A percentile compares a stretch with the other conserved stretches of the same genome.
Evolutionary conservation across 2,329 filamentous ascomycete genomes (phyloP).

Genomic region (Hirsutella rhossiliensis): DNA sequence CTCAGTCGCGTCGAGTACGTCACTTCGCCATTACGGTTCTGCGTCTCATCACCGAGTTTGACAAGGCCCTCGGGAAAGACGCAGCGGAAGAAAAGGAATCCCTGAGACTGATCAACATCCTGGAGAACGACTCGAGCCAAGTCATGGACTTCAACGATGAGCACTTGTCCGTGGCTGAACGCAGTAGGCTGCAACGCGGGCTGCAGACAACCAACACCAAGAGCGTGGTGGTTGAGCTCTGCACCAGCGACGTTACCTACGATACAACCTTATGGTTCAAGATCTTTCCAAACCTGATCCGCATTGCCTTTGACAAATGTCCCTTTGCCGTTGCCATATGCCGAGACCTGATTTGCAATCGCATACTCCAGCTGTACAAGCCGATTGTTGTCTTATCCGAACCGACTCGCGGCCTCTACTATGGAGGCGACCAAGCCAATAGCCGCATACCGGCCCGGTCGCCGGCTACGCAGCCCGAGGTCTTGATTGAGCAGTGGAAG

Average conservation of each 20-base stretch:
- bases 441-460: slow-evolving; percentile 38
- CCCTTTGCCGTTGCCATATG: slow-evolving; percentile 84
- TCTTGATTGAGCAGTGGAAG: slow-evolving; percentile 95
- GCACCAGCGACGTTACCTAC: slow-evolving; percentile 89
- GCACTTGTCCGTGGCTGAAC: slow-evolving; percentile 79
- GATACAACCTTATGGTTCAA: slow-evolving; percentile 96
- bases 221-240: slow-evolving; percentile 83
- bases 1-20: slow-evolving; percentile 80
- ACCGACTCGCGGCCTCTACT: slow-evolving; percentile 50
- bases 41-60: slow-evolving; percentile 85
- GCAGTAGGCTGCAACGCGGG: slow-evolving; percentile 82
- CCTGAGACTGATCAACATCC: slow-evolving; percentile 71
- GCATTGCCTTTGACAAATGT: slow-evolving; percentile 81
- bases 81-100: slow-evolving; percentile 47
- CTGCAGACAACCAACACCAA: slow-evolving; percentile 74
- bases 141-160: slow-evolving; percentile 92
- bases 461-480: slow-evolving; percentile 65
- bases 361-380: slow-evolving; percentile 86
- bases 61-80: slow-evolving; percentile 70
- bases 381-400: slow-evolving; percentile 72
- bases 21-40: slow-evolving; percentile 87
- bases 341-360: slow-evolving; percentile 82
- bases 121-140: slow-evolving; percentile 78
- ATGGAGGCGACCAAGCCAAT: slow-evolving; percentile 48
- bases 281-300: slow-evolving; percentile 88